These are phyloP conservation scores for Phialemoniopsis sp. DNA, from an alignment of 2,329 filamentous ascomycete genomes.

Conservation along the genomic window DNA sequence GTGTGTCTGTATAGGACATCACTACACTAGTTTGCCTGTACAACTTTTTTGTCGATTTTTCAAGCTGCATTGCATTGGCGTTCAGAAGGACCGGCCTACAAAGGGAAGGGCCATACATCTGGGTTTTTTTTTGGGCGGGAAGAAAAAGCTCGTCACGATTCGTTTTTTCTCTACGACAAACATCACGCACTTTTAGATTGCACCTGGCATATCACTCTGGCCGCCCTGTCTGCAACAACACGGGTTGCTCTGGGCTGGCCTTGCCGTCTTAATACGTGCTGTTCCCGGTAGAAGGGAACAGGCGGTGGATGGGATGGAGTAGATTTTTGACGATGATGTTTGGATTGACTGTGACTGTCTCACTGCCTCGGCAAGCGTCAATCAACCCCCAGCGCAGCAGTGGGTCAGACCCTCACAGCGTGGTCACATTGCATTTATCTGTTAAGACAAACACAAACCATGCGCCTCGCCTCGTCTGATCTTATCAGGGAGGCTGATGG, in stretches of 20 bases:
- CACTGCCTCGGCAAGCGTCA: not conserved
- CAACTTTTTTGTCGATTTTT: conserved; percentile 10
- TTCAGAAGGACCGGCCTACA: conserved; percentile 28
- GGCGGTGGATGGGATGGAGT: no score
- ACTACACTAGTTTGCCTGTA: conserved; percentile 19
- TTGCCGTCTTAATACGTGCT: no score
- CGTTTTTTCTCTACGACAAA: no score
- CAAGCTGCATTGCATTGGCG: conserved; percentile 55
- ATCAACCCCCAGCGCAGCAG: not conserved
- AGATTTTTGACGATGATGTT: no score
- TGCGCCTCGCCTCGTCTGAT: not conserved
- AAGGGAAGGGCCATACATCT: conserved; percentile 4
- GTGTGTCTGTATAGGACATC: not conserved
- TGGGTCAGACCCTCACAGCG: not conserved
- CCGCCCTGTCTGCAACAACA: no score
- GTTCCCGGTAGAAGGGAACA: no score
- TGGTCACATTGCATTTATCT: not conserved
- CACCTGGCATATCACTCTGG: no score
- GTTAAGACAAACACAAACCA: not conserved
- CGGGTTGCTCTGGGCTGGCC: no score
- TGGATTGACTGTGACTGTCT: not conserved
- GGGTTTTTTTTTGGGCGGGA: conserved; percentile 5
- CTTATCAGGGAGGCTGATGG: not conserved
- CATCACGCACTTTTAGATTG: no score
- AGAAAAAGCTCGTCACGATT: no score